These are phyloP conservation scores for Oryza glaberrima DNA, from an alignment of 176 grass and related monocot species.

Conservation along the genomic window DNA sequence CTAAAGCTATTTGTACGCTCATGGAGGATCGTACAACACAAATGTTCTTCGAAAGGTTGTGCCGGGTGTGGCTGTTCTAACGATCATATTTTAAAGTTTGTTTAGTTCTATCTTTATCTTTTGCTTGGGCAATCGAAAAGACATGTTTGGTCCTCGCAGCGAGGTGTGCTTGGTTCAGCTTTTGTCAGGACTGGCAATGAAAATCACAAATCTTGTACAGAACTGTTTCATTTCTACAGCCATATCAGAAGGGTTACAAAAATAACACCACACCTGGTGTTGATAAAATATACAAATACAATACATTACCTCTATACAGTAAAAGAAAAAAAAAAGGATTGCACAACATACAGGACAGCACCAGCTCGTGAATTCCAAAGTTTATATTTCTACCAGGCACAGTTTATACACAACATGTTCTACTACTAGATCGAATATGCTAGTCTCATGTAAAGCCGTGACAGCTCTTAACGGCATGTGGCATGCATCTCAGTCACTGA, in stretches of 20 bases:
- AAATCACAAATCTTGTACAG: not conserved
- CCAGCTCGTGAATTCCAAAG: not conserved
- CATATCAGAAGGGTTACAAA: not conserved
- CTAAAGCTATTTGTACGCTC: not conserved
- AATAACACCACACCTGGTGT: not conserved
- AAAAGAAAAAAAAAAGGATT: not conserved
- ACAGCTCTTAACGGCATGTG: too few species aligned
- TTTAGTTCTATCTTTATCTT: not conserved
- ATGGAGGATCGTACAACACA: not conserved
- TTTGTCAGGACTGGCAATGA: not conserved
- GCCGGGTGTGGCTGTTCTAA: not conserved
- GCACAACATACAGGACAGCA: not conserved
- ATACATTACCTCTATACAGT: too few species aligned
- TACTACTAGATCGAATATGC: not conserved
- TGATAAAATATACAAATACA: not conserved
- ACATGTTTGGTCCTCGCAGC: not conserved
- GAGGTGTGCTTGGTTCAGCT: not conserved
- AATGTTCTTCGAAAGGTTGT: not conserved
- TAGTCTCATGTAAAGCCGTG: not conserved
- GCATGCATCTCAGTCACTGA: not conserved
- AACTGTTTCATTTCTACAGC: not conserved
- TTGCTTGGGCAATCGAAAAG: not conserved
- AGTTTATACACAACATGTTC: not conserved
- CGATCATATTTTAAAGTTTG: not conserved
- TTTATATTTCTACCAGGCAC: not conserved